Conservation (phyloP, 768 basidiomycete species). For the Amanita brunnescens region DNA sequence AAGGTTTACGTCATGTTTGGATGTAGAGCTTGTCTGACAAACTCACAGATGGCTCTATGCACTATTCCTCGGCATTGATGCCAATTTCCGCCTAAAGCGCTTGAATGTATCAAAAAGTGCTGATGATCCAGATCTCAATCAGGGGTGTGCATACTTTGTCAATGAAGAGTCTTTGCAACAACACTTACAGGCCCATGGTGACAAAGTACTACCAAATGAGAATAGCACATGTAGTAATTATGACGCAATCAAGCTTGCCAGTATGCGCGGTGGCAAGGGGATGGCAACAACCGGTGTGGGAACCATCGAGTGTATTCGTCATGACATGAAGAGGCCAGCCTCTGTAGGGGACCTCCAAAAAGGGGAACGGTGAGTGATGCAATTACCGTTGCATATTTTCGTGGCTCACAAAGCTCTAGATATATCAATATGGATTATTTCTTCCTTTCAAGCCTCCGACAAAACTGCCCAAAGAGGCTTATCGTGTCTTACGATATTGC, state of each 20-base stretch:
- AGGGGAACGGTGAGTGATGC: slow-evolving; percentile 9
- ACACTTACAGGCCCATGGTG: slow-evolving; percentile 2
- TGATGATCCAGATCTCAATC: slow-evolving; percentile 5
- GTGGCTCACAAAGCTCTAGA: not conserved
- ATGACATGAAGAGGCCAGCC: slow-evolving; percentile 14
- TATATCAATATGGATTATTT: slow-evolving; percentile 20
- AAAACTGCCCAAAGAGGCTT: slow-evolving; percentile 4
- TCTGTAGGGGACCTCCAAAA: slow-evolving; percentile 10
- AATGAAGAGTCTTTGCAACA: not conserved
- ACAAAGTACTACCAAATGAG: not conserved
- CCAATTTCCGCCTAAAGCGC: slow-evolving; percentile 1
- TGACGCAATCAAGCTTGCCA: slow-evolving; percentile 8
- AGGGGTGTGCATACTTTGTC: slow-evolving; percentile 3
- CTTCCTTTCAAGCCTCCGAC: slow-evolving; percentile 13
- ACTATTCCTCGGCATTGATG: slow-evolving; percentile 6
- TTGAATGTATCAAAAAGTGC: slow-evolving; percentile 2
- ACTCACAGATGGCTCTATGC: not conserved
- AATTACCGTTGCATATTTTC: not conserved
- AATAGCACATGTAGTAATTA: slow-evolving; percentile 9
- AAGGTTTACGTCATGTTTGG: no score
- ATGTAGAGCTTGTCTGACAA: not conserved
- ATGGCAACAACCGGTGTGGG: slow-evolving; percentile 15
- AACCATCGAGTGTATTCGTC: slow-evolving; percentile 12
- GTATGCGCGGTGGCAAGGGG: no score
- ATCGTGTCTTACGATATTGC: slow-evolving; percentile 21